Evolutionary conservation across 2,329 filamentous ascomycete genomes (phyloP), one percentile per base, ranked within the genome.

Genomic region (Gliomastix tumulicola): DNA sequence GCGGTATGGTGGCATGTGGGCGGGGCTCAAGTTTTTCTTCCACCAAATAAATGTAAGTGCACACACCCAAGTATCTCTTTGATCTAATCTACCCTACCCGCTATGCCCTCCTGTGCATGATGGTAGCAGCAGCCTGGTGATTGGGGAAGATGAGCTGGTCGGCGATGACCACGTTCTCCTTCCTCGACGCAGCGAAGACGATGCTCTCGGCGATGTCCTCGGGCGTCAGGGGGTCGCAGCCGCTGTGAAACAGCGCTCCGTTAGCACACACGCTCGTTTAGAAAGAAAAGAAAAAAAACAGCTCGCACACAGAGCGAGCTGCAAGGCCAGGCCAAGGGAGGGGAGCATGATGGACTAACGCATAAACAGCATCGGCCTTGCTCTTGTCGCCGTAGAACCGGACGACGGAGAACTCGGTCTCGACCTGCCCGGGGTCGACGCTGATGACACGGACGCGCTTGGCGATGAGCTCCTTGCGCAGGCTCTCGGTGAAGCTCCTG

Each of bases 341-440:
- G 25, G 25, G 25, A 28, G 17, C 13, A 16, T 13, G 25, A 13
- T 7, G 25, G 12, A 65, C 78, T 61, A 63, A 84, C 81, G 82
- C 79, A 60, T 95, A 95, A 37, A 95, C 88, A 34, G 86, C 84
- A 66, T 92, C 85, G 5, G 89, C 89, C 69, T 94, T 94, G 43
- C 71, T 57, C 69, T 89, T 89, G 59, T 96, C 89, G 6, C 89
- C 89, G 44, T 85, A 80, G 60, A 92, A 95, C 42, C 89, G 74
- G 30, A 95, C 84, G n/a, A 95, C 69, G 3, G 84, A 90, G 63
- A 96, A 95, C 57, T 96, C 79, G 32, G 89, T 96, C 71, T 95
- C 88, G 32, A 95, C 88, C 64, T 94, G 88, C 20, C 89, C 89
- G 0, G 89, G 89, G 51, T 95, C 89, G 51, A 96, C 74, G 59